Evolutionary conservation across 768 basidiomycete species (phyloP), one percentile per base, ranked within the genome.

Genomic region (Butyriboletus loyo): DNA sequence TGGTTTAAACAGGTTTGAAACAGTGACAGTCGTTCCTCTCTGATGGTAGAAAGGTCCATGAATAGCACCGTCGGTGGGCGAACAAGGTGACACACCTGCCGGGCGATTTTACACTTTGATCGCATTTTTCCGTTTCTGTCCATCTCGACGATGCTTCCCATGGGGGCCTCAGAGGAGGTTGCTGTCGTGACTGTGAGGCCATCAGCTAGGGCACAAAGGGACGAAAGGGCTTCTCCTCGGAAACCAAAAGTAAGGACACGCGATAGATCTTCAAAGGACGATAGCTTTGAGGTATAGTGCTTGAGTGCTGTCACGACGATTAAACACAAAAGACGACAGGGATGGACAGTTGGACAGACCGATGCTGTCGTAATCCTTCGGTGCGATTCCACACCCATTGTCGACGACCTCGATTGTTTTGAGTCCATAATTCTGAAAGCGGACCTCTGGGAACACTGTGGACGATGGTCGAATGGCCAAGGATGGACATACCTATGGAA

Each of bases 141-240:
- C 60, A 96, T 77, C 44, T 87, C 81, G n/a, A 99, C 74, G 21
- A 81, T 72, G 5, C 85, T 83, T 2, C 93, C 97, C 75, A 89
- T 83, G 0, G 94, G 93, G 1, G 86, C 80, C 3, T 83, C 84
- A 8, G 74, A 68, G 19, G 76, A 74, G 0, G 90, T 93, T 4
- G 89, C 79, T 0, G 96, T 98, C 1, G 79, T 78, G 43, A 98
- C 76, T 0, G 73, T 75, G 11, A 98, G 80, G 4, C 75, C 70
- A 49, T 89, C 85, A 45, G 84, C 81, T 1, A 97, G 71, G 1
- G 91, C 91, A 64, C 95, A 99, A 0, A 99, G 77, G 3, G 96
- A 94, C 7, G 93, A 92, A 0, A 99, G 75, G 0, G 97, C 97
- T 72, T 99, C 97, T 15, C 97, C 97, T 34, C 97, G 82, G 65